Evolutionary conservation across 768 basidiomycete species (phyloP).

Genomic region (Lactarius tabidus): DNA sequence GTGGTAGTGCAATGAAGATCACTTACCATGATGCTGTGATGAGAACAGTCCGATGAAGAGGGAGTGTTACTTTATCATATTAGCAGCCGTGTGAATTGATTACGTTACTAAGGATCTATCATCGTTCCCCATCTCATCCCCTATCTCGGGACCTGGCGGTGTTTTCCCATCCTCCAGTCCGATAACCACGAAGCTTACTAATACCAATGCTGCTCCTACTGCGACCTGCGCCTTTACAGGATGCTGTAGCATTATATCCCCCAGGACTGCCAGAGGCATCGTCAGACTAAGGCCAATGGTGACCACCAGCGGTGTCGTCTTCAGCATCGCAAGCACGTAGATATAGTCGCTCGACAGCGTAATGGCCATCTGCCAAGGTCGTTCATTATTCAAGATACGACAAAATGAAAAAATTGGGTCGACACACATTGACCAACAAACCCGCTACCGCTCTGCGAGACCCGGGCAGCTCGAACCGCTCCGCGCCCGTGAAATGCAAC

Average conservation of each 20-base stretch:
- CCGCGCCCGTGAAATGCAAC: constrained; percentile 68
- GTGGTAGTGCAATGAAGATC: background rate
- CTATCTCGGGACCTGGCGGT: constrained; percentile 13
- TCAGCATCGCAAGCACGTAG: constrained; percentile 89
- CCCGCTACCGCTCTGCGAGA: constrained; percentile 46
- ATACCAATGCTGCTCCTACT: constrained; percentile 70
- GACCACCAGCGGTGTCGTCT: constrained; percentile 91
- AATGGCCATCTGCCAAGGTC: constrained; percentile 62
- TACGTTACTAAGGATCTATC: background rate
- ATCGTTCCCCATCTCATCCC: background rate
- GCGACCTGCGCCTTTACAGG: constrained; percentile 57
- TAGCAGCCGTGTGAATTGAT: background rate
- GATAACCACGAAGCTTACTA: constrained; percentile 71
- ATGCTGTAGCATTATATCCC: constrained; percentile 65
- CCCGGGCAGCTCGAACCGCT: constrained; percentile 69
- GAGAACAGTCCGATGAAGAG: background rate
- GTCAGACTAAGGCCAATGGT: constrained; percentile 92
- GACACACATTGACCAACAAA: constrained; percentile 53
- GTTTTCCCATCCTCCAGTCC: constrained; percentile 49
- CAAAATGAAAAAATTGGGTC: background rate
- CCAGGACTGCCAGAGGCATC: constrained; percentile 85
- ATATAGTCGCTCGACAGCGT: constrained; percentile 82
- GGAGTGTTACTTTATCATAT: background rate
- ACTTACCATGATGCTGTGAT: constrained; percentile 16
- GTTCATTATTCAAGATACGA: background rate